Percentiles rank a stretch among this genome's conserved stretches.
phyloP scores from a whole-genome alignment of 768 basidiomycete genomes.

The Panaeolus papilionaceus region DNA sequence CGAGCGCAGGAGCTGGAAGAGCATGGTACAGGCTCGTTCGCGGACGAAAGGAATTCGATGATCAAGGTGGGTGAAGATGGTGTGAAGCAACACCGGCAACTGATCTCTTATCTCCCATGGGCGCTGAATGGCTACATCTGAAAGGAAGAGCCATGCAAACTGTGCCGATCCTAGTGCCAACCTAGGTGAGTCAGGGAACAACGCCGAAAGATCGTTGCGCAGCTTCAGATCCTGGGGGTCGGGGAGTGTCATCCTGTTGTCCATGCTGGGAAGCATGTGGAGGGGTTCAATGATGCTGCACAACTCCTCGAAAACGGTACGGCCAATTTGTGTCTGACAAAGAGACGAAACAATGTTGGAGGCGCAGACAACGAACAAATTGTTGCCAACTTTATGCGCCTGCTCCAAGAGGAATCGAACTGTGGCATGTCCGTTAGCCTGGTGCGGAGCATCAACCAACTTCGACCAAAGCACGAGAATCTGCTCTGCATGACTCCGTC shows the following conservation, averaged over 20 bases:
- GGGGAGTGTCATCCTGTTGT: conserved; percentile 70
- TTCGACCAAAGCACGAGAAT: conserved; percentile 80
- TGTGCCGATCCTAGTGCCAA: conserved; percentile 82
- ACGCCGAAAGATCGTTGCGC: conserved; percentile 79
- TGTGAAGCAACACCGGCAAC: conserved; percentile 78
- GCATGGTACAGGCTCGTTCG: conserved; percentile 72
- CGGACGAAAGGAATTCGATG: conserved; percentile 75
- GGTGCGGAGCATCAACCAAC: conserved; percentile 73
- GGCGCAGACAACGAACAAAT: conserved; percentile 78
- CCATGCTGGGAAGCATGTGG: conserved; percentile 81
- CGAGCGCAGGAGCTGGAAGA: conserved; percentile 84
- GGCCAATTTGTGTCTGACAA: conserved; percentile 76
- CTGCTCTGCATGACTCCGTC: conserved; percentile 78
- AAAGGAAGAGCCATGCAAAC: conserved; percentile 86
- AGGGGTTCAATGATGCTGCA: conserved; percentile 85
- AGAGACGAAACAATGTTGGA: conserved; percentile 85
- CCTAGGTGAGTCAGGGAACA: conserved; percentile 76
- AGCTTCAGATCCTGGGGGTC: conserved; percentile 72
- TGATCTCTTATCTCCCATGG: conserved; percentile 77
- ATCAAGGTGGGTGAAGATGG: conserved; percentile 83
- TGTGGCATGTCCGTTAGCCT: conserved; percentile 79
- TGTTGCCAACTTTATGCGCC: conserved; percentile 82
- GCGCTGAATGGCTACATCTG: conserved; percentile 76
- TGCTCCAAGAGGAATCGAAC: conserved; percentile 88
- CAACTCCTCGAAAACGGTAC: conserved; percentile 81